Evolutionary conservation across 208 protist species (phyloP).

Genomic region (Naegleria lovaniensis): DNA sequence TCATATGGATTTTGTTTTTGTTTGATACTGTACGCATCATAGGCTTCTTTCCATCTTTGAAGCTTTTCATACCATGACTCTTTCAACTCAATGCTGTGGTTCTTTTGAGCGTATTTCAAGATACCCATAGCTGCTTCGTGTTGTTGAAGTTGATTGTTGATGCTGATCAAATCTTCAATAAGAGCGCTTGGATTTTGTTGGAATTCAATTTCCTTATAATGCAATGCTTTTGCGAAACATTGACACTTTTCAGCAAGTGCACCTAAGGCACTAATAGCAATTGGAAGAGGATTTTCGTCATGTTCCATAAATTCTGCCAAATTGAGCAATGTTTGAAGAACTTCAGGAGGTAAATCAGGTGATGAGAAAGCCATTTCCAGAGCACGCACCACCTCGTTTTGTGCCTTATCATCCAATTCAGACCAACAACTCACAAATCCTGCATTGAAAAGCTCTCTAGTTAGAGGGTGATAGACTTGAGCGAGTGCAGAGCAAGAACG

Average conservation of each 20-base stretch:
- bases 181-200: background rate
- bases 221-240: conserved; percentile 81
- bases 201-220: conserved; percentile 76
- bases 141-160: conserved; percentile 96
- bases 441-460: conserved; percentile 75
- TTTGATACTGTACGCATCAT: conserved; percentile 59
- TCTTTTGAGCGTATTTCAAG: conserved; percentile 83
- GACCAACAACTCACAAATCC: conserved; percentile 79
- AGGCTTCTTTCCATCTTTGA: conserved; percentile 94
- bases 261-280: conserved; percentile 75
- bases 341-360: conserved; percentile 66
- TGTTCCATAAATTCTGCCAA: conserved; percentile 94
- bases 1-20: conserved; percentile 30
- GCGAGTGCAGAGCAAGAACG: conserved; percentile 64
- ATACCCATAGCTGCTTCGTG: conserved; percentile 93
- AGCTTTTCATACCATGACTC: conserved; percentile 80
- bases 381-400: conserved; percentile 35
- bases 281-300: conserved; percentile 67
- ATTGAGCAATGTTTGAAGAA: conserved; percentile 88
- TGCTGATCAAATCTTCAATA: conserved; percentile 68
- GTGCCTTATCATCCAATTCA: conserved; percentile 55
- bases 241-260: conserved; percentile 83
- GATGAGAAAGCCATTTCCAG: conserved; percentile 63
- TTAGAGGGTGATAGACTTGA: conserved; percentile 59
- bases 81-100: conserved; percentile 67